Conservation (phyloP, 108 stramenopile genomes). For the Bacterosira constricta region DNA sequence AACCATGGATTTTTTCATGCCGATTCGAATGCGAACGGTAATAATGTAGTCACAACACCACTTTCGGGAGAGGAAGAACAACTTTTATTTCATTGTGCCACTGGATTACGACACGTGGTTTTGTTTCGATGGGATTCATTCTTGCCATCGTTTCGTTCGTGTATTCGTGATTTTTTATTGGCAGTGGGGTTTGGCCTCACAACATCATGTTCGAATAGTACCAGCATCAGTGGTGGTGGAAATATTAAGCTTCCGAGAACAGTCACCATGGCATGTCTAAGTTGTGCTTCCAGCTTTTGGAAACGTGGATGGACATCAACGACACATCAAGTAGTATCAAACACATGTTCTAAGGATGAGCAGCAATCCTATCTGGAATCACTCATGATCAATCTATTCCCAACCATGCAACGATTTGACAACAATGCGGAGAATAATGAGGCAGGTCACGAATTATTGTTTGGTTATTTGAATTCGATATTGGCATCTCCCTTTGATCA, state of each 20-base stretch:
- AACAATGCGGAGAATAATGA: not conserved
- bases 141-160: slow-evolving; percentile 34
- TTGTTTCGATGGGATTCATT: slow-evolving; percentile 61
- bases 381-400: slow-evolving; percentile 7
- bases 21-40: not conserved
- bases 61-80: slow-evolving; percentile 55
- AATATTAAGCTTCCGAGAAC: slow-evolving; percentile 38
- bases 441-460: slow-evolving; percentile 19
- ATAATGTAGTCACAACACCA: not conserved
- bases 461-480: slow-evolving; percentile 15
- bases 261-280: slow-evolving; percentile 62
- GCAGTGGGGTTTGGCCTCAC: slow-evolving; percentile 45
- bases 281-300: slow-evolving; percentile 69
- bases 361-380: slow-evolving; percentile 36
- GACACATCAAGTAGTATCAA: too few relatives aligned
- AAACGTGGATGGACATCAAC: slow-evolving; percentile 81
- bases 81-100: slow-evolving; percentile 79
- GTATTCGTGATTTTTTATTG: slow-evolving; percentile 66
- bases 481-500: slow-evolving; percentile 17
- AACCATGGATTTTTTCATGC: slow-evolving; percentile 11
- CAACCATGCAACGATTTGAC: slow-evolving; percentile 15
- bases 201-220: not conserved
- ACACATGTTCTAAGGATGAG: slow-evolving; percentile 13
- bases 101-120: slow-evolving; percentile 73
- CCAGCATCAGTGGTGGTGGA: not conserved